These are phyloP conservation scores for Psilocybe subaeruginosa DNA, from an alignment of 768 basidiomycete genomes.

Conservation along the genomic window DNA sequence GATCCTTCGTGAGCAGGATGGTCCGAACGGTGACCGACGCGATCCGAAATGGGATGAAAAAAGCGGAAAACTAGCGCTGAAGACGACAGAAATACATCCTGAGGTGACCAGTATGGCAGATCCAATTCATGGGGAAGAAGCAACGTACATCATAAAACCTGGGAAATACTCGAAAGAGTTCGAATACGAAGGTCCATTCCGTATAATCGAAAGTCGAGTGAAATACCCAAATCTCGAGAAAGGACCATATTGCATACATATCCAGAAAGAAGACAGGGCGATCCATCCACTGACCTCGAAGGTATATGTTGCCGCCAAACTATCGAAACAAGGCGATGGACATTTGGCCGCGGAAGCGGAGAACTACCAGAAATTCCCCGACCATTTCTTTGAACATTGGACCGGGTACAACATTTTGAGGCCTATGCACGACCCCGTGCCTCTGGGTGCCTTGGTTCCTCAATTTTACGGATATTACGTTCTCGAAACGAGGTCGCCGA, in stretches of 20 bases:
- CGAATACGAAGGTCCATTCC: conserved; percentile 28
- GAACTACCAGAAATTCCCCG: conserved; percentile 48
- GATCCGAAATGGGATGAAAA: conserved; percentile 14
- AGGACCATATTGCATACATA: conserved; percentile 34
- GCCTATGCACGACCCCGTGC: conserved; percentile 46
- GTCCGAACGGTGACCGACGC: conserved; percentile 18
- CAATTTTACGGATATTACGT: conserved; percentile 69
- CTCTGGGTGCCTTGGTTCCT: conserved; percentile 55
- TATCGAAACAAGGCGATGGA: conserved; percentile 37
- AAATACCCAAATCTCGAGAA: conserved; percentile 33
- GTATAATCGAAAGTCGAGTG: conserved; percentile 26
- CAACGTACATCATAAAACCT: conserved; percentile 7
- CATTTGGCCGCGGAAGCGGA: conserved; percentile 44
- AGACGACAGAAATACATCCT: conserved; percentile 2
- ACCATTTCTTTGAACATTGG: conserved; percentile 51
- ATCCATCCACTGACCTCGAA: conserved; percentile 36
- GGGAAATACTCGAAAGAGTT: not conserved
- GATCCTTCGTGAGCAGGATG: conserved; percentile 29
- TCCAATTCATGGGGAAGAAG: conserved; percentile 6
- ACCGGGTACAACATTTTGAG: conserved; percentile 47
- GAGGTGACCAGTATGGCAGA: conserved; percentile 5
- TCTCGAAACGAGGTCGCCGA: conserved; percentile 16
- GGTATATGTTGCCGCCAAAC: conserved; percentile 47
- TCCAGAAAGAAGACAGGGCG: conserved; percentile 5
- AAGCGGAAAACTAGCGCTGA: conserved; percentile 5